A percentile compares a stretch with the other conserved stretches of the same genome.
These are phyloP conservation scores for Metarhizium sp. DNA, from an alignment of 2,329 filamentous ascomycete species.

Conservation along the genomic window DNA sequence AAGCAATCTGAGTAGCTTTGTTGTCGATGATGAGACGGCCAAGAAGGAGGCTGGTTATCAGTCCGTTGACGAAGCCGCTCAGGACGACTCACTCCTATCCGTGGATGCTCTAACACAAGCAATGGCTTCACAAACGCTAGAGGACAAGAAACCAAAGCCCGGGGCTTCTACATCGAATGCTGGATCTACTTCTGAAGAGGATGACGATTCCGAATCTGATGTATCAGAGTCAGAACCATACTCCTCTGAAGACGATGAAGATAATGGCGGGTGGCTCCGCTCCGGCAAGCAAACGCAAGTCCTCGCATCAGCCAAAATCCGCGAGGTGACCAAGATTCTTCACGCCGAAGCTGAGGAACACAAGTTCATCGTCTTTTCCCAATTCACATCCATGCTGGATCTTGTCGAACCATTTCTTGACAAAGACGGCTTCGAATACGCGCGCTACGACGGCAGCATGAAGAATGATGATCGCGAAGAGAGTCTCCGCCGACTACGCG, in stretches of 20 bases:
- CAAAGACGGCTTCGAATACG: conserved; percentile 64
- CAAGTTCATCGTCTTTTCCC: conserved; percentile 98
- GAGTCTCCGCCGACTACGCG: conserved; percentile 67
- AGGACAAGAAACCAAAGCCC: conserved; percentile 12
- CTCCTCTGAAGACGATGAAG: conserved; percentile 18
- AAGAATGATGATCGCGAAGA: conserved; percentile 86
- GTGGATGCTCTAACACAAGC: conserved; percentile 26
- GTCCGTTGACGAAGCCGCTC: conserved; percentile 14
- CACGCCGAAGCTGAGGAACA: conserved; percentile 68
- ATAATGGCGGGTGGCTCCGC: conserved; percentile 21
- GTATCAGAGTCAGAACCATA: conserved; percentile 34
- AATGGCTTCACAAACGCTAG: conserved; percentile 27
- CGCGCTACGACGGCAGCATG: conserved; percentile 93
- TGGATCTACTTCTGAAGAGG: conserved; percentile 24
- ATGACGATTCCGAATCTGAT: conserved; percentile 20
- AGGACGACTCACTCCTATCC: conserved; percentile 24
- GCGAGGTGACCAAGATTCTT: conserved; percentile 72
- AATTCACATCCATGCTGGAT: conserved; percentile 97
- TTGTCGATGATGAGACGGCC: conserved; percentile 40
- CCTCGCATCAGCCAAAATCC: conserved; percentile 80
- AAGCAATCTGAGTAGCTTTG: conserved; percentile 46
- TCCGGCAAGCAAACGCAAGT: conserved; percentile 26
- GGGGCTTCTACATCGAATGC: conserved; percentile 7
- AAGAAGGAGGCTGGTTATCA: conserved; percentile 22
- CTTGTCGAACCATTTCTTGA: conserved; percentile 86